Evolutionary conservation across 495 filamentous ascomycete genomes (phyloP).

Genomic region (Podospora australis): DNA sequence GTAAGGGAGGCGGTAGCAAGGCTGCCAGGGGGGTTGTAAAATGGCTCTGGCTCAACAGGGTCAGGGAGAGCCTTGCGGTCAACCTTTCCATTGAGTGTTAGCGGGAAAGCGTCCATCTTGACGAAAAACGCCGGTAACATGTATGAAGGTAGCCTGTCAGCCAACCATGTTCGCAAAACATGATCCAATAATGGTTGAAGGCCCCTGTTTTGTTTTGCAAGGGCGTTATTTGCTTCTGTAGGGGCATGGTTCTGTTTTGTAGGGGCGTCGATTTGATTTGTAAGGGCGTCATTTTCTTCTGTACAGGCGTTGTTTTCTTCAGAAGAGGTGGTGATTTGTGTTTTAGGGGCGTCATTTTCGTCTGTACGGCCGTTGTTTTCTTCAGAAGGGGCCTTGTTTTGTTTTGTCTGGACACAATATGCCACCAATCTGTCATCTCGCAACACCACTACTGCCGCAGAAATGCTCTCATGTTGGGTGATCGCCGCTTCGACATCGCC

Average conservation of each 20-base stretch:
- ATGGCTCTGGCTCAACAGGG: constrained; percentile 37
- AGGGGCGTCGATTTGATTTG: too few relatives aligned
- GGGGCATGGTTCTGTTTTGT: too few relatives aligned
- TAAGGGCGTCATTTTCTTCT: too few relatives aligned
- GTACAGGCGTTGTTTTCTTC: neutral
- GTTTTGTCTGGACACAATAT: too few relatives aligned
- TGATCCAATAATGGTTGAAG: constrained; percentile 3
- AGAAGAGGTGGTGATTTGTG: too few relatives aligned
- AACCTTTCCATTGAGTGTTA: constrained; percentile 52
- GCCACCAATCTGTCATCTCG: constrained; percentile 18
- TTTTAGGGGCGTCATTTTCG: too few relatives aligned
- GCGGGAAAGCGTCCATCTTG: constrained; percentile 44
- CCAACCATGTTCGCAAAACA: constrained; percentile 19
- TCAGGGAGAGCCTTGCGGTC: constrained; percentile 45
- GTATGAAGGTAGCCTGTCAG: constrained; percentile 48
- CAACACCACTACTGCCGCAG: constrained; percentile 15
- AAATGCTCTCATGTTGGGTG: constrained; percentile 18
- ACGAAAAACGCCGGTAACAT: constrained; percentile 61
- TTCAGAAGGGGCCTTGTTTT: too few relatives aligned
- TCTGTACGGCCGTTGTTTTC: neutral
- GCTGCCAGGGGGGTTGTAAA: constrained; percentile 29
- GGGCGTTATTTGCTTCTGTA: neutral
- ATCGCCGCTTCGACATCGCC: constrained; percentile 48
- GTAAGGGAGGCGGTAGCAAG: constrained; percentile 8
- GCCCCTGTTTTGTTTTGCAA: neutral